phyloP scores from a whole-genome alignment of 2,329 filamentous ascomycete genomes.

The Aureobasidium mangrovei region DNA sequence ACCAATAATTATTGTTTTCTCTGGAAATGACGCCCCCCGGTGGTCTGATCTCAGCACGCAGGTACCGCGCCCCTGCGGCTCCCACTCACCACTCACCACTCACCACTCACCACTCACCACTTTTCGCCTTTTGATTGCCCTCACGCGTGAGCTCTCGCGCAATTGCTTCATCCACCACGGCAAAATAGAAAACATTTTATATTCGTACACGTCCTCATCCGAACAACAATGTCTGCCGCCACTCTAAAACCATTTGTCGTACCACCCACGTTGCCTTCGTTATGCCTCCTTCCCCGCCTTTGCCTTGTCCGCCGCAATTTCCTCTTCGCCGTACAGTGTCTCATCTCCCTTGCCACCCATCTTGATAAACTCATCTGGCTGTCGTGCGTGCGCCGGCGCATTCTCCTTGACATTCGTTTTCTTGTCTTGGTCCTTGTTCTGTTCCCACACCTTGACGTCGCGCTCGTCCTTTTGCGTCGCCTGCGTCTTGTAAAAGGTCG shows the following conservation, averaged over 20 bases:
- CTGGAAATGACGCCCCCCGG: too few relatives aligned
- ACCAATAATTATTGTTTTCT: too few relatives aligned
- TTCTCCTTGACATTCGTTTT: conserved; percentile 27
- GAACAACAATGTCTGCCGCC: not conserved
- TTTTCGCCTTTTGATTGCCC: too few relatives aligned
- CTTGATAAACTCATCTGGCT: conserved; percentile 68
- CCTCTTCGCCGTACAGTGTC: conserved; percentile 60
- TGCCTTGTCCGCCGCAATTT: conserved; percentile 7
- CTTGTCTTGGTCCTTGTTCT: conserved; percentile 48
- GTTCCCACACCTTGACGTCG: conserved; percentile 64
- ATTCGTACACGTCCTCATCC: too few relatives aligned
- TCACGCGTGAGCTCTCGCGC: too few relatives aligned
- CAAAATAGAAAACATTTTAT: too few relatives aligned
- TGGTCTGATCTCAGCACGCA: too few relatives aligned
- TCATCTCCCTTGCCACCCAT: conserved; percentile 83
- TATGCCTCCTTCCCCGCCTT: conserved; percentile 14
- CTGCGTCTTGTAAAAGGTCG: conserved; percentile 52
- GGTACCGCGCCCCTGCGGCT: too few relatives aligned
- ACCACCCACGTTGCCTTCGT: not conserved
- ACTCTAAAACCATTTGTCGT: not conserved
- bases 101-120: too few relatives aligned
- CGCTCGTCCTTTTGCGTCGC: conserved; percentile 45
- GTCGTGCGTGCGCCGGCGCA: conserved; percentile 41
- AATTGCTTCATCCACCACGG: too few relatives aligned
- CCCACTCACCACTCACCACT: too few relatives aligned